A percentile compares a stretch with the other conserved stretches of the same genome.
Conservation (phyloP, 2,329 filamentous ascomycete genomes). For the Pseudopyrenochaeta lycopersici region DNA sequence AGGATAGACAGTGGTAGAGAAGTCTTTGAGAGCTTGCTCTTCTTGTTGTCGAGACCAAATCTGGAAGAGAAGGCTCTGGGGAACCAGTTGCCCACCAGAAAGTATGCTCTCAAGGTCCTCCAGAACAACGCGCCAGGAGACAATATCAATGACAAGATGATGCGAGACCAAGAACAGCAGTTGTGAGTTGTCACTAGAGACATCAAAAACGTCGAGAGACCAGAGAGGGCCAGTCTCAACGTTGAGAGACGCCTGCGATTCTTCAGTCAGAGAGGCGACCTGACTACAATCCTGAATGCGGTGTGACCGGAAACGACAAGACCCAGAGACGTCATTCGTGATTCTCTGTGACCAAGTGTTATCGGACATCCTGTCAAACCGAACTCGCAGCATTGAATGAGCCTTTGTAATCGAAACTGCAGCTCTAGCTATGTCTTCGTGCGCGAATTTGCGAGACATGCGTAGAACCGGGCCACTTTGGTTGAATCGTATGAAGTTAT, state of each 20-base stretch:
- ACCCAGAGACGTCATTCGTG: constrained; percentile 8
- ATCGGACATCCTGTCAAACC: constrained; percentile 12
- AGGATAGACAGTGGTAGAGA: no score
- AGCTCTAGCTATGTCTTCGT: neutral
- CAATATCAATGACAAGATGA: constrained; percentile 50
- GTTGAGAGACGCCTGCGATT: constrained; percentile 7
- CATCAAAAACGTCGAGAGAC: constrained; percentile 32
- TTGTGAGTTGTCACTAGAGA: constrained; percentile 12
- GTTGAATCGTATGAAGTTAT: no score
- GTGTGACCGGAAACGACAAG: constrained; percentile 16
- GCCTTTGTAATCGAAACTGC: constrained; percentile 10
- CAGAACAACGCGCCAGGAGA: constrained; percentile 55
- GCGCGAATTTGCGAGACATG: no score
- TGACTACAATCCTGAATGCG: constrained; percentile 6
- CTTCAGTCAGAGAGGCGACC: neutral
- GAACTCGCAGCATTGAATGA: constrained; percentile 28
- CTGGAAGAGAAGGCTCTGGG: constrained; percentile 12
- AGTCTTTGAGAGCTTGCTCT: neutral
- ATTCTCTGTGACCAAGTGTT: constrained; percentile 26
- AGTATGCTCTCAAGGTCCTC: constrained; percentile 48
- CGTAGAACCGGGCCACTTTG: no score
- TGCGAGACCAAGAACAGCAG: constrained; percentile 30
- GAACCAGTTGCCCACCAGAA: neutral
- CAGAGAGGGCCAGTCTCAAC: constrained; percentile 20
- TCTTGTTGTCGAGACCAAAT: constrained; percentile 13